Conservation (phyloP, 352 stramenopile genomes). For the Lagenidium sp. region DNA sequence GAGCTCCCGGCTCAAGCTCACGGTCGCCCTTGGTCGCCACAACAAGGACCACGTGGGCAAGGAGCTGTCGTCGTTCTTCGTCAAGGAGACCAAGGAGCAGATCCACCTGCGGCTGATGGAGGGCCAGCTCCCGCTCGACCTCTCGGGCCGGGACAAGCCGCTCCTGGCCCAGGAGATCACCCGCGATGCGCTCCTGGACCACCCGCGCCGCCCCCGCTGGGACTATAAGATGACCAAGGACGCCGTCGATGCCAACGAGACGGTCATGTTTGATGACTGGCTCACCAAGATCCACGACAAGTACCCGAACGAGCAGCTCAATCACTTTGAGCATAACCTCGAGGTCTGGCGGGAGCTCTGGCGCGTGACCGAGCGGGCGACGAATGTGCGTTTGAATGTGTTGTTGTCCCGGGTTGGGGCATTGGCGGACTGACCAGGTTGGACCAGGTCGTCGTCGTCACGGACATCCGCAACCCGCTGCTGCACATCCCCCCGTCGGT, state of each 20-base stretch:
- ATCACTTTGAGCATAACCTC: conserved; percentile 83
- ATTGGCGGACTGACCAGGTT: too few species aligned
- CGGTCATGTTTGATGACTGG: conserved; percentile 81
- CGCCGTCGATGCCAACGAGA: conserved; percentile 76
- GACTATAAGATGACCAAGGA: conserved; percentile 81
- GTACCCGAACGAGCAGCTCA: conserved; percentile 73
- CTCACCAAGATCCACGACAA: conserved; percentile 81
- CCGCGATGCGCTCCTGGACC: conserved; percentile 59
- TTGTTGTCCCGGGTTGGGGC: too few species aligned
- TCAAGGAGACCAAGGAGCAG: conserved; percentile 84
- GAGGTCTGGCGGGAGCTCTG: conserved; percentile 84
- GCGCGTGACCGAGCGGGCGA: conserved; percentile 76
- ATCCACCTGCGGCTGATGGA: conserved; percentile 82
- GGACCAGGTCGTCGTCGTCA: conserved; percentile 73
- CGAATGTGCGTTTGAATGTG: too few species aligned
- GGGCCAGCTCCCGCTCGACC: conserved; percentile 54
- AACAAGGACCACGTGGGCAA: conserved; percentile 78
- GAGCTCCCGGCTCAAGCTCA: conserved; percentile 62
- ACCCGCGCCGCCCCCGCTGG: conserved; percentile 61
- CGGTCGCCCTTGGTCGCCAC: conserved; percentile 71
- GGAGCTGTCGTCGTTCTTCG: conserved; percentile 80
- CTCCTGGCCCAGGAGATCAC: conserved; percentile 50
- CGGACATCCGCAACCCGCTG: conserved; percentile 73
- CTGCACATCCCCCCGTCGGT: conserved; percentile 75
- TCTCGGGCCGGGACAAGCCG: conserved; percentile 37